These are phyloP conservation scores for Boletellus deceptivus DNA, from an alignment of 1,284 basidiomycete species.

Conservation along the genomic window DNA sequence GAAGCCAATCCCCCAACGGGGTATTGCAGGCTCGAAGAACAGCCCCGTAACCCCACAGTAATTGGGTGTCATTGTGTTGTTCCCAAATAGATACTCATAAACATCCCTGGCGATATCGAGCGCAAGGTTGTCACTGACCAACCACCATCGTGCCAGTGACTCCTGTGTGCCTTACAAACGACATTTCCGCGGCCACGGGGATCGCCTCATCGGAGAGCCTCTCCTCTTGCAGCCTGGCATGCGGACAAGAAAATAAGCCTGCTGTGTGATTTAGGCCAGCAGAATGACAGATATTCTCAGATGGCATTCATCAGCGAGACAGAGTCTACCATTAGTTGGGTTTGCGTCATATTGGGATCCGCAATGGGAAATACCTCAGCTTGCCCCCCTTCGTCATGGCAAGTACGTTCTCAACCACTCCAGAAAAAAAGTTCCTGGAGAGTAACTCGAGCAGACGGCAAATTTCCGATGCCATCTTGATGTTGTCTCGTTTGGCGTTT, in stretches of 20 bases:
- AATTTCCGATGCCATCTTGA: neutral
- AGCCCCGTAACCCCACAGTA: too few relatives aligned
- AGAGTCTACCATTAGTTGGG: neutral
- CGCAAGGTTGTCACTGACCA: slow-evolving; percentile 6
- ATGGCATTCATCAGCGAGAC: neutral
- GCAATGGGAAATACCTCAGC: slow-evolving; percentile 8
- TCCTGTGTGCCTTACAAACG: slow-evolving; percentile 3
- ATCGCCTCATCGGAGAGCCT: too few relatives aligned
- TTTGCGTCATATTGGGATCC: slow-evolving; percentile 1
- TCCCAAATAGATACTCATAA: neutral
- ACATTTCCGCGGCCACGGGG: neutral
- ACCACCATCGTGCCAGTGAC: slow-evolving; percentile 8
- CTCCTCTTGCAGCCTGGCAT: neutral
- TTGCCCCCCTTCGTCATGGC: neutral
- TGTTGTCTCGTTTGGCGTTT: neutral
- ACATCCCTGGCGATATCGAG: slow-evolving; percentile 6
- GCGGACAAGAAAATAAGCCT: slow-evolving; percentile 10
- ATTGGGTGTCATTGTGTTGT: too few relatives aligned
- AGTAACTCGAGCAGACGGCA: neutral
- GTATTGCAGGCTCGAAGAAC: too few relatives aligned
- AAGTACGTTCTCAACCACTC: slow-evolving; percentile 1
- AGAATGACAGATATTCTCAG: neutral
- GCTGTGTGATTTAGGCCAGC: neutral
- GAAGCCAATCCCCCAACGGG: too few relatives aligned
- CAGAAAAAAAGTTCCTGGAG: neutral